Percentiles rank a stretch among this genome's conserved stretches.
Conservation (phyloP, 106 monocot genomes). For the Agapanthus africanus region DNA sequence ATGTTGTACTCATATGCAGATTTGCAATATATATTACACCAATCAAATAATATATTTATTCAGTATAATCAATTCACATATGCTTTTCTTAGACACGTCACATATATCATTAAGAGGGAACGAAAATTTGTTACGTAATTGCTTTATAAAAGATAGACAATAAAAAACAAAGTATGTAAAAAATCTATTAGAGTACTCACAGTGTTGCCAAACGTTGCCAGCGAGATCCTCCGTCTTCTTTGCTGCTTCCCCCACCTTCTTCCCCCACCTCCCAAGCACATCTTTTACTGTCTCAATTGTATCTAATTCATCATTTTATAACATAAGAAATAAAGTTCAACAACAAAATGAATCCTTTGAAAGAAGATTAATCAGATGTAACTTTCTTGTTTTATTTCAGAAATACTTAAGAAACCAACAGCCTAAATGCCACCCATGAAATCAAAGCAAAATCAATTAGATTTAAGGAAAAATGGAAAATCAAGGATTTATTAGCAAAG, state of each 20-base stretch:
- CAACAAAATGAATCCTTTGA: neutral
- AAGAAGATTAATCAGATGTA: neutral
- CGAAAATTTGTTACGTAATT: no score
- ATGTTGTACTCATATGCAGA: no score
- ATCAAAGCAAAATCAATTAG: no score
- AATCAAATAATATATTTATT: no score
- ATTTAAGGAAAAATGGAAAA: no score
- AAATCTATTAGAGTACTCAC: constrained; percentile 11
- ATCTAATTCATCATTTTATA: neutral
- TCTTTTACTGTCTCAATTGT: constrained; percentile 19
- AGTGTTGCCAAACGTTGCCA: constrained; percentile 30
- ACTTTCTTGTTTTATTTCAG: neutral
- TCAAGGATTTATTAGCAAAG: neutral
- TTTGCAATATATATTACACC: no score
- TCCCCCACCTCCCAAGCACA: constrained; percentile 26
- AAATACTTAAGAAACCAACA: neutral
- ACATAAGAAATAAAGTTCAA: neutral
- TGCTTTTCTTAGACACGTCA: neutral
- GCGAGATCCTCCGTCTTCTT: constrained; percentile 30
- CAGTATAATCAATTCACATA: neutral
- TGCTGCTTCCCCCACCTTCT: constrained; percentile 24
- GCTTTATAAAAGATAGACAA: neutral
- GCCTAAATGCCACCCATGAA: neutral
- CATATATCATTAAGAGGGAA: neutral
- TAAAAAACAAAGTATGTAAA: neutral